A percentile compares a stretch with the other conserved stretches of the same genome.
Evolutionary conservation across 495 filamentous ascomycete species (phyloP).

Genomic region (Glonium stellatum): DNA sequence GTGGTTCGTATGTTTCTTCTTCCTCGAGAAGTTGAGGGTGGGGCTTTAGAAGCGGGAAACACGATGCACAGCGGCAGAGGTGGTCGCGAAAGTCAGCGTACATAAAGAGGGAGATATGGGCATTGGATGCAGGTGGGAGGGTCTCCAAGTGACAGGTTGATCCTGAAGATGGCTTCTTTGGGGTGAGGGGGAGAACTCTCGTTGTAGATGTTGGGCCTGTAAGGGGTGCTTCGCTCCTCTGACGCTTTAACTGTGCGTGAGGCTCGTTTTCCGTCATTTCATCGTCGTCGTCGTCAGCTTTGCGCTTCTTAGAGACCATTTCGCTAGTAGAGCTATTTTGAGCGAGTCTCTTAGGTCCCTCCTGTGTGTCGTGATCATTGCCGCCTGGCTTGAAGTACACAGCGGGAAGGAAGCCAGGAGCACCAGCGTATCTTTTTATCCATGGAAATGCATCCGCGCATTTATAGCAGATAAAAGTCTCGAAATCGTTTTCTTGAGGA

Average conservation of each 20-base stretch:
- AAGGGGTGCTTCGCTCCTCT: constrained; percentile 24
- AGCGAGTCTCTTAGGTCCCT: not conserved
- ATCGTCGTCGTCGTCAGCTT: constrained; percentile 57
- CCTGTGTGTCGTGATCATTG: not conserved
- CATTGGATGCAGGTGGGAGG: constrained; percentile 40
- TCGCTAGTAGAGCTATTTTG: not conserved
- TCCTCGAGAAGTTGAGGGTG: constrained; percentile 83
- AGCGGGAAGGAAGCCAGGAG: constrained; percentile 70
- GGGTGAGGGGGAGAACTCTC: constrained; percentile 17
- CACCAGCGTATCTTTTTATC: constrained; percentile 86
- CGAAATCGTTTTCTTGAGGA: constrained; percentile 80
- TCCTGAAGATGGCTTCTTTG: constrained; percentile 30
- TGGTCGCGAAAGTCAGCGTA: constrained; percentile 64
- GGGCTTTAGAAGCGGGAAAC: constrained; percentile 62
- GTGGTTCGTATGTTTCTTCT: constrained; percentile 87
- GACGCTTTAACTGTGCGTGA: constrained; percentile 26
- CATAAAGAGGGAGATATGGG: constrained; percentile 72
- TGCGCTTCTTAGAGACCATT: constrained; percentile 60
- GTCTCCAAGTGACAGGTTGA: constrained; percentile 43
- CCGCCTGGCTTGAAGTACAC: constrained; percentile 42
- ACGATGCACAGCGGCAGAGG: constrained; percentile 70
- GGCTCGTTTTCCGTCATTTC: constrained; percentile 32
- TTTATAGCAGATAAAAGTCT: constrained; percentile 86
- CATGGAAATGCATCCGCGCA: constrained; percentile 84
- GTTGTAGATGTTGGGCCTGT: constrained; percentile 12